Conservation (phyloP, 257 asterid genomes). For the Penstemon barbatus region DNA sequence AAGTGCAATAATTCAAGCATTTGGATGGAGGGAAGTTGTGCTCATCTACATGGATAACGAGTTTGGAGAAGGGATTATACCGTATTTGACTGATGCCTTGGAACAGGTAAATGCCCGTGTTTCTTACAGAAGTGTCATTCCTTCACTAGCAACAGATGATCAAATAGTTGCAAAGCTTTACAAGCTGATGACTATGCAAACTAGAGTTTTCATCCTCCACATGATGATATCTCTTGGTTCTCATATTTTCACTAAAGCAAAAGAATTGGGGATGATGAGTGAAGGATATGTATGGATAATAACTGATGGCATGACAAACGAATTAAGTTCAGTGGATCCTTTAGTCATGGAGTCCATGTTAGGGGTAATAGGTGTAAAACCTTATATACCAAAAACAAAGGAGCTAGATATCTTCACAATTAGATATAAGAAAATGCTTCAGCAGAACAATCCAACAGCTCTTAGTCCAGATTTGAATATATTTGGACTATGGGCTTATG, state of each 20-base stretch:
- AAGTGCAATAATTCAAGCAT: constrained; percentile 42
- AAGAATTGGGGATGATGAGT: constrained; percentile 49
- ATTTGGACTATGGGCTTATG: constrained; percentile 56
- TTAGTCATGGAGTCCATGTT: constrained; percentile 43
- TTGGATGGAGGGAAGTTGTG: constrained; percentile 55
- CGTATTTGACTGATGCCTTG: constrained; percentile 44
- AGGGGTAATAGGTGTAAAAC: constrained; percentile 56
- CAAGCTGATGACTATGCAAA: constrained; percentile 53
- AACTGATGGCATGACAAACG: constrained; percentile 44
- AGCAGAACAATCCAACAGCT: constrained; percentile 18
- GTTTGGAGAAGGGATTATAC: constrained; percentile 55
- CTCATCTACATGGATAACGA: constrained; percentile 48
- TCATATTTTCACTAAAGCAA: constrained; percentile 36
- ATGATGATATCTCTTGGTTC: constrained; percentile 37
- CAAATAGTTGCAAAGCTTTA: constrained; percentile 41
- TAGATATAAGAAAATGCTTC: constrained; percentile 37
- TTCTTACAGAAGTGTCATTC: constrained; percentile 48
- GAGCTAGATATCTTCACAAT: constrained; percentile 32
- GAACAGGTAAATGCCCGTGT: constrained; percentile 32
- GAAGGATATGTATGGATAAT: constrained; percentile 51
- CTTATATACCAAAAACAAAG: constrained; percentile 33
- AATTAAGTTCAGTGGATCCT: constrained; percentile 28
- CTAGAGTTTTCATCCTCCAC: constrained; percentile 55
- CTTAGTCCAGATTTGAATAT: constrained; percentile 24
- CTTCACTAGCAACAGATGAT: constrained; percentile 41